These are phyloP conservation scores for Nemania sp. DNA, from an alignment of 2,329 filamentous ascomycete species.

Conservation along the genomic window DNA sequence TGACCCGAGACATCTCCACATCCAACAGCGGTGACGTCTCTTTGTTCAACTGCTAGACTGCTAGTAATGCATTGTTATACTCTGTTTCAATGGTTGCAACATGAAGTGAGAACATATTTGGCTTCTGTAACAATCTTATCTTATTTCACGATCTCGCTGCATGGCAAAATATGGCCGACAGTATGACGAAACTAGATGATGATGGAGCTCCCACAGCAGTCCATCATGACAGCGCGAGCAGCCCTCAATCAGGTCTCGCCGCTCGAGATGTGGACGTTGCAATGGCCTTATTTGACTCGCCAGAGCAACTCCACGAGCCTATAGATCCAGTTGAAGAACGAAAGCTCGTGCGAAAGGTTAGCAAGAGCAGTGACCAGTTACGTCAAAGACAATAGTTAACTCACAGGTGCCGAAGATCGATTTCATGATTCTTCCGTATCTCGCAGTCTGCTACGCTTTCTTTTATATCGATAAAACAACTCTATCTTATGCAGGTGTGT, in stretches of 20 bases:
- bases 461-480: slow-evolving; percentile 56
- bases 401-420: slow-evolving; percentile 46
- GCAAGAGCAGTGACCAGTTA: not conserved
- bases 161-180: not conserved
- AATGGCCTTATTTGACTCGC: slow-evolving; percentile 32
- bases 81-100: not conserved
- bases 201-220: slow-evolving; percentile 5
- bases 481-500: slow-evolving; percentile 53
- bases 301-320: slow-evolving; percentile 33
- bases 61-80: not conserved
- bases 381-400: not conserved
- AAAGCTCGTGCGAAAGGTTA: slow-evolving; percentile 47
- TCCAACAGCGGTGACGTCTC: not conserved
- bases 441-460: slow-evolving; percentile 58
- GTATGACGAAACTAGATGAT: slow-evolving; percentile 17
- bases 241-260: slow-evolving; percentile 4
- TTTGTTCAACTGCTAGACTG: not conserved
- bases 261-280: slow-evolving; percentile 29
- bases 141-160: not conserved
- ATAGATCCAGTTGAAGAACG: slow-evolving; percentile 29
- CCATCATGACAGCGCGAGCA: slow-evolving; percentile 18
- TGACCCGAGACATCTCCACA: not conserved
- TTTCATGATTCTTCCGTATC: slow-evolving; percentile 60
- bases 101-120: not conserved
- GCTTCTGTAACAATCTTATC: not conserved